These are phyloP conservation scores for Mycena filopes DNA, from an alignment of 768 basidiomycete species.

Conservation along the genomic window DNA sequence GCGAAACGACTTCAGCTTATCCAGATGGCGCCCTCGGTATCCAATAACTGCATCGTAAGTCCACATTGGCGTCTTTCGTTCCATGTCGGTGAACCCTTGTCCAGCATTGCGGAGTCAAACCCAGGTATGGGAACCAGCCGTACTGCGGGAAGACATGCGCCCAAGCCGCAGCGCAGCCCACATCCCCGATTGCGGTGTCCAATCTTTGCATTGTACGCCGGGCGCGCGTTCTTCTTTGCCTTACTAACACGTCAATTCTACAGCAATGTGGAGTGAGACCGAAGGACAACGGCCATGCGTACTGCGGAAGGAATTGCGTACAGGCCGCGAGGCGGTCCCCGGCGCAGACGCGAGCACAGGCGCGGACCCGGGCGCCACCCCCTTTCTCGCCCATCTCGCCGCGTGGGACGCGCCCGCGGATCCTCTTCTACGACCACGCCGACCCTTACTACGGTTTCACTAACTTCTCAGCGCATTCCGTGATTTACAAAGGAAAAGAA, in stretches of 20 bases:
- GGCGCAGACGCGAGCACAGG: neutral
- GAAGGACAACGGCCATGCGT: neutral
- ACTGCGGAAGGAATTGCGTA: slow-evolving; percentile 3
- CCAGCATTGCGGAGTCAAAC: neutral
- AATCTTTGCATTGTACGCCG: neutral
- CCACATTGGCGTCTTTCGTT: neutral
- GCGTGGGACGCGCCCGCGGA: neutral
- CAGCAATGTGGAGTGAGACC: neutral
- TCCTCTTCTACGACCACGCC: neutral
- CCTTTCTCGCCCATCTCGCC: too few species aligned
- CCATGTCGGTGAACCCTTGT: neutral
- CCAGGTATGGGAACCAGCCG: neutral
- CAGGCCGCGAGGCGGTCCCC: neutral
- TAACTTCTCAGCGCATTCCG: slow-evolving; percentile 41
- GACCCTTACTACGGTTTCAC: neutral
- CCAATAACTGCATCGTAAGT: neutral
- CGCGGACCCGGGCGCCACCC: too few species aligned
- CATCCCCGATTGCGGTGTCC: neutral
- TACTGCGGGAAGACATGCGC: too few species aligned
- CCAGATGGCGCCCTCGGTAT: neutral
- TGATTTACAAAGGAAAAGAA: slow-evolving; percentile 48
- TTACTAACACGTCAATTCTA: neutral
- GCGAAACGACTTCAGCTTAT: too few species aligned
- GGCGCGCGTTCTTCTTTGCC: neutral
- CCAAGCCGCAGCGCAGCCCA: too few species aligned